phyloP scores from a whole-genome alignment of 148 eudicot species.

The Chenopodium quinoa region DNA sequence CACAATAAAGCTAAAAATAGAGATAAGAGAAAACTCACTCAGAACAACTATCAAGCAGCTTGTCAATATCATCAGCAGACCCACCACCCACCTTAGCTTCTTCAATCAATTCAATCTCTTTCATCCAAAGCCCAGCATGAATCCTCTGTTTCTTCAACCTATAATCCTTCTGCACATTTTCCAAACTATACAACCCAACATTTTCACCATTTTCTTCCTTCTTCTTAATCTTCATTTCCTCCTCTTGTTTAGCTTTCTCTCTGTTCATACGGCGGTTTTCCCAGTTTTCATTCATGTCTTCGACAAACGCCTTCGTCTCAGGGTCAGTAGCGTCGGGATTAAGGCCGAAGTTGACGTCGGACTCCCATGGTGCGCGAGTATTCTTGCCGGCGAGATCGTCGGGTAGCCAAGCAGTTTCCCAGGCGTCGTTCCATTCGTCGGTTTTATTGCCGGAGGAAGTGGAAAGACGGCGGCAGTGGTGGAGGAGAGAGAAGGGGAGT shows the following conservation, averaged over 20 bases:
- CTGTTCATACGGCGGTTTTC: conserved; percentile 37
- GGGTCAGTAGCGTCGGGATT: conserved; percentile 42
- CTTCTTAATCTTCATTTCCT: conserved; percentile 9
- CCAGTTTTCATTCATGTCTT: conserved; percentile 93
- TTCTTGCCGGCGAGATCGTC: conserved; percentile 49
- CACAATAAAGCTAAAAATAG: too few relatives aligned
- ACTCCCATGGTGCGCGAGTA: conserved; percentile 63
- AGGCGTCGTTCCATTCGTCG: conserved; percentile 63
- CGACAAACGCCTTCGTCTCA: conserved; percentile 81
- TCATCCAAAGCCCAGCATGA: conserved; percentile 83
- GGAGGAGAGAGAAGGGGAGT: background rate
- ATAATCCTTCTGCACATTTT: conserved; percentile 78
- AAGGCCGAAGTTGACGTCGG: conserved; percentile 46
- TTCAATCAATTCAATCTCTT: conserved; percentile 76
- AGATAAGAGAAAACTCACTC: conserved; percentile 44
- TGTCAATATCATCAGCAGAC: conserved; percentile 62
- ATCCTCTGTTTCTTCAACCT: conserved; percentile 85
- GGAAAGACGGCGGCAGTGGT: conserved; percentile 1
- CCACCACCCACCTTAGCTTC: conserved; percentile 69
- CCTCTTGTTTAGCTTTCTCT: background rate
- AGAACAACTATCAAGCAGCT: conserved; percentile 78
- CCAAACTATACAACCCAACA: conserved; percentile 52
- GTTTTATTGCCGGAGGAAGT: background rate
- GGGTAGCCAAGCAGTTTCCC: conserved; percentile 92
- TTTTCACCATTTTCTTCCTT: background rate